Conservation (phyloP, 2,329 filamentous ascomycete genomes). For the Pseudocercospora cruenta region DNA sequence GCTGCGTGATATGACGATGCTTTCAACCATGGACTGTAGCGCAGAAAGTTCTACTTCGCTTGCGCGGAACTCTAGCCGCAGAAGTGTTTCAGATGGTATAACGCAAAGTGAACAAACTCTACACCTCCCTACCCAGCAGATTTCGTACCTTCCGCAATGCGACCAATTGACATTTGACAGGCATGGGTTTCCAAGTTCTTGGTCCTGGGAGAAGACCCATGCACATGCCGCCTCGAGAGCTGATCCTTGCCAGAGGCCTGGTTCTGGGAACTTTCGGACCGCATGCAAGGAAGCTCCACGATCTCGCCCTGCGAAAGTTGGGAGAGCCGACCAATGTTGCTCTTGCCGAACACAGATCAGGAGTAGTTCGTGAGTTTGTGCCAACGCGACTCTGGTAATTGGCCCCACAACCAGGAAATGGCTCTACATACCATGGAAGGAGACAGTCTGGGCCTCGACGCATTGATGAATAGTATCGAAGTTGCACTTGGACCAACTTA, state of each 20-base stretch:
- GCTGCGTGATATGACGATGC: neutral
- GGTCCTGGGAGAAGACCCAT: neutral
- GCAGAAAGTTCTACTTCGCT: neutral
- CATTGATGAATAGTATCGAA: neutral
- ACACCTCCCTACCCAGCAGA: neutral
- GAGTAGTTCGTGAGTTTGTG: neutral
- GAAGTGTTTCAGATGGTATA: neutral
- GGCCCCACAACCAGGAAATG: neutral
- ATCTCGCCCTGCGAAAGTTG: constrained; percentile 1
- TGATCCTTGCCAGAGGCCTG: neutral
- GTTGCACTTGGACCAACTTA: neutral
- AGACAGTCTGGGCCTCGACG: neutral
- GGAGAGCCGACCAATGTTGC: neutral
- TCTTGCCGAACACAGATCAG: constrained; percentile 5
- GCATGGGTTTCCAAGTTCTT: neutral
- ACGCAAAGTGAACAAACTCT: neutral
- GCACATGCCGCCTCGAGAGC: neutral
- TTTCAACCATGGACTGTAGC: neutral
- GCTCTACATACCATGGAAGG: constrained; percentile 6
- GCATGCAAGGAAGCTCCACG: constrained; percentile 1
- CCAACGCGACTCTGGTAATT: neutral
- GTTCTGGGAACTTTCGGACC: neutral
- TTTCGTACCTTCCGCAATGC: neutral
- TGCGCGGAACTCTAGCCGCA: neutral
- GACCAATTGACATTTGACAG: constrained; percentile 1